phyloP scores from a whole-genome alignment of 805 yeast species.

The Metschnikowia lachancei region DNA sequence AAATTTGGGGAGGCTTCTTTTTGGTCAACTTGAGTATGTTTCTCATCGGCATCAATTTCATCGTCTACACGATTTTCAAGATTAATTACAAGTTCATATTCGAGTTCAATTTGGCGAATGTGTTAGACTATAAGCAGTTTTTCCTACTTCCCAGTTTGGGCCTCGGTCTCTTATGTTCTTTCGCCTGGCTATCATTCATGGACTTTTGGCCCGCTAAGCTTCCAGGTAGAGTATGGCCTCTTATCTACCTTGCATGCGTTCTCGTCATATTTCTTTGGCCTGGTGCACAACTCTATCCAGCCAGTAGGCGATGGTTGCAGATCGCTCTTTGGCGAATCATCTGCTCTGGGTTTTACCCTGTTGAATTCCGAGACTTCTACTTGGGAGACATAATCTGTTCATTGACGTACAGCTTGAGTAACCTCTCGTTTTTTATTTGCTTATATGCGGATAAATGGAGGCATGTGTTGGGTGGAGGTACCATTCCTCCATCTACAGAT shows the following conservation, averaged over 20 bases:
- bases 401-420: slow-evolving; percentile 82
- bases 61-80: slow-evolving; percentile 68
- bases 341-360: slow-evolving; percentile 86
- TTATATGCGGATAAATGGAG: slow-evolving; percentile 72
- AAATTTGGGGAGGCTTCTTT: slow-evolving; percentile 92
- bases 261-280: slow-evolving; percentile 58
- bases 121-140: slow-evolving; percentile 63
- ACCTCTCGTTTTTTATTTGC: slow-evolving; percentile 82
- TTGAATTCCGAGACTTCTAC: slow-evolving; percentile 91
- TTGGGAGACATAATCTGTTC: slow-evolving; percentile 90
- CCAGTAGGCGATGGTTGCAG: slow-evolving; percentile 77
- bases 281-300: slow-evolving; percentile 49
- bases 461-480: slow-evolving; percentile 43
- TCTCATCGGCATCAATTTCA: slow-evolving; percentile 66
- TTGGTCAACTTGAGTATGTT: slow-evolving; percentile 57
- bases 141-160: slow-evolving; percentile 61
- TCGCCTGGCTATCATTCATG: slow-evolving; percentile 74
- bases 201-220: slow-evolving; percentile 60
- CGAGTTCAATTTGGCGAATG: slow-evolving; percentile 72
- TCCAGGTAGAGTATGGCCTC: slow-evolving; percentile 76
- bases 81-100: slow-evolving; percentile 90
- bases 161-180: slow-evolving; percentile 53
- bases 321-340: slow-evolving; percentile 68
- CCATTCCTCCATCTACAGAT: slow-evolving; percentile 21
- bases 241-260: slow-evolving; percentile 62